phyloP scores from a whole-genome alignment of 306 rosid species.

The Medicago ruthenica region DNA sequence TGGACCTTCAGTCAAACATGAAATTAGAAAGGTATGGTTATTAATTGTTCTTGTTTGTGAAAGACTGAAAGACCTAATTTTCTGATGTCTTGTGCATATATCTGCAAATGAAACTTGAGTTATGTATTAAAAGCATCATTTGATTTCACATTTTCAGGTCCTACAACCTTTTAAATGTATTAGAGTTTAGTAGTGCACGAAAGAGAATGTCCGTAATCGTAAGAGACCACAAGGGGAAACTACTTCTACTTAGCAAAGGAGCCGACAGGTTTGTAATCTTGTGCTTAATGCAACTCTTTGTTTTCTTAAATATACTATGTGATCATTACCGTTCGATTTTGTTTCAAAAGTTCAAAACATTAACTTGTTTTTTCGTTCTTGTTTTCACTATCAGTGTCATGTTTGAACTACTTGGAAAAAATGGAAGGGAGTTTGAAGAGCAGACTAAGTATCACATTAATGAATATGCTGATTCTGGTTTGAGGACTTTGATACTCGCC shows the following conservation, averaged over 20 bases:
- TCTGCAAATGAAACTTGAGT: slow-evolving; percentile 10
- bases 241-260: slow-evolving; percentile 83
- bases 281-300: neutral
- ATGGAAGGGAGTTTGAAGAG: slow-evolving; percentile 84
- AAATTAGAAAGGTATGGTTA: slow-evolving; percentile 64
- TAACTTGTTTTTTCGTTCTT: slow-evolving; percentile 35
- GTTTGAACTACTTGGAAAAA: slow-evolving; percentile 84
- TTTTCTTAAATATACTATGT: slow-evolving; percentile 11
- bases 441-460: slow-evolving; percentile 71
- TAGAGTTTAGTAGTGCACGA: slow-evolving; percentile 95
- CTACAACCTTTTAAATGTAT: slow-evolving; percentile 67
- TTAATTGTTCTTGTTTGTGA: slow-evolving; percentile 20
- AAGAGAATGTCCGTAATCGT: slow-evolving; percentile 94
- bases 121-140: slow-evolving; percentile 29
- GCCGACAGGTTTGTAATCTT: slow-evolving; percentile 88
- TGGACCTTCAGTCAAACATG: slow-evolving; percentile 56
- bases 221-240: slow-evolving; percentile 70
- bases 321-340: slow-evolving; percentile 18
- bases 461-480: slow-evolving; percentile 96
- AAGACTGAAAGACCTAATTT: neutral
- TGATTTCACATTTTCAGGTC: slow-evolving; percentile 59
- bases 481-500: slow-evolving; percentile 92
- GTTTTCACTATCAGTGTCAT: slow-evolving; percentile 71
- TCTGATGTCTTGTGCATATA: neutral
- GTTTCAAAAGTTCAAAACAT: slow-evolving; percentile 22